phyloP scores from a whole-genome alignment of 768 basidiomycete species.

The Gautieria morchelliformis region DNA sequence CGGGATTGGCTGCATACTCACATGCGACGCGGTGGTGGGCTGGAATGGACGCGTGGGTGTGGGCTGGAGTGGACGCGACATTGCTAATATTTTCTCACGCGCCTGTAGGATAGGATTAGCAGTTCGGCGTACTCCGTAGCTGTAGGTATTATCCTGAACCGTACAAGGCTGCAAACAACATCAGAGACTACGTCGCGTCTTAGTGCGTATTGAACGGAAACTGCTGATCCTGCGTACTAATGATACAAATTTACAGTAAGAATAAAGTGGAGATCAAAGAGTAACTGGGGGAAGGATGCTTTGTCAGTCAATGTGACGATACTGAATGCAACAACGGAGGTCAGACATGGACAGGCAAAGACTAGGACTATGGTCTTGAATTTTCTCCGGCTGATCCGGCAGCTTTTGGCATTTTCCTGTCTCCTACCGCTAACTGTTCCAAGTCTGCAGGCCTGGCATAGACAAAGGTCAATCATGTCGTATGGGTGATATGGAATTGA shows the following conservation, averaged over 20 bases:
- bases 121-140: no score
- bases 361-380: not conserved
- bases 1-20: no score
- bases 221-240: not conserved
- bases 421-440: constrained; percentile 68
- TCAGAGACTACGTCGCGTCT: constrained; percentile 65
- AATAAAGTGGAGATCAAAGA: constrained; percentile 7
- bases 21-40: no score
- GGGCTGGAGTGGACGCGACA: no score
- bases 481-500: not conserved
- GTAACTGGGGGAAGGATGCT: not conserved
- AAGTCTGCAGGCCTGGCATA: constrained; percentile 41
- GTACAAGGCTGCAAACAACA: constrained; percentile 45
- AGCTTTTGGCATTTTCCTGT: constrained; percentile 94
- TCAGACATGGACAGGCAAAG: not conserved
- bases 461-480: not conserved
- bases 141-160: constrained; percentile 43
- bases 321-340: not conserved
- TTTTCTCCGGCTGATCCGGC: constrained; percentile 23
- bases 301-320: not conserved
- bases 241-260: constrained; percentile 1
- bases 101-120: no score
- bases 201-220: constrained; percentile 51
- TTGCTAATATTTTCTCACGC: no score
- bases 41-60: no score